These are phyloP conservation scores for Macrophomina tecta DNA, from an alignment of 2,329 filamentous ascomycete genomes.

Conservation along the genomic window DNA sequence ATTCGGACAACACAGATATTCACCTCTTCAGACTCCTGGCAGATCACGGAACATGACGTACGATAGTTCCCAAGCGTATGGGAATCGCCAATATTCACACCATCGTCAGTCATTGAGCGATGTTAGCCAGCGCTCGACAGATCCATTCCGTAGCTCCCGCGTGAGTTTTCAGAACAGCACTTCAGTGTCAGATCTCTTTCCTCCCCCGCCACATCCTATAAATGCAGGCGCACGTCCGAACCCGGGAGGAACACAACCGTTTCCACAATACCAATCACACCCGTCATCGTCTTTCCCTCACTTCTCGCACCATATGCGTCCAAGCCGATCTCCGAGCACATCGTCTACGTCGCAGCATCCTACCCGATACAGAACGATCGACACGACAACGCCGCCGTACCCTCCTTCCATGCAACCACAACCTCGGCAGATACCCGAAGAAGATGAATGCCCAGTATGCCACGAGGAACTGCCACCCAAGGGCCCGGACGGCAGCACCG, in stretches of 20 bases:
- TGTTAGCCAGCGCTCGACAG: slow-evolving; percentile 15
- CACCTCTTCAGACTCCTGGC: slow-evolving; percentile 16
- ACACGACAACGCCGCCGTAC: slow-evolving; percentile 25
- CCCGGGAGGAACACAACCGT: neutral
- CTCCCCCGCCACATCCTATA: neutral
- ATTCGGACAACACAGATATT: slow-evolving; percentile 36
- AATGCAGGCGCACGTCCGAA: neutral
- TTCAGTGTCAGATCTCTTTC: slow-evolving; percentile 14
- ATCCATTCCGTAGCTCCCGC: slow-evolving; percentile 3
- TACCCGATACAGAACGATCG: slow-evolving; percentile 4
- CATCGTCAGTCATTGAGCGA: slow-evolving; percentile 20
- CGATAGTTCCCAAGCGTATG: slow-evolving; percentile 14
- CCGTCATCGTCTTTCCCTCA: neutral
- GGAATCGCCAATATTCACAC: neutral
- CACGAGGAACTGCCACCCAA: slow-evolving; percentile 70
- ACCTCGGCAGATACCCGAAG: slow-evolving; percentile 58
- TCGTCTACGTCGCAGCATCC: slow-evolving; percentile 28
- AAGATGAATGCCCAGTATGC: slow-evolving; percentile 81
- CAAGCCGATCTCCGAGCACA: slow-evolving; percentile 12
- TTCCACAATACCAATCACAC: slow-evolving; percentile 6
- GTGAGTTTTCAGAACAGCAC: slow-evolving; percentile 7
- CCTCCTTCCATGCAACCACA: slow-evolving; percentile 31
- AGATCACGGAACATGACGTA: slow-evolving; percentile 24
- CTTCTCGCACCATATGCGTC: slow-evolving; percentile 16
- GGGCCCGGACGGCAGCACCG: slow-evolving; percentile 45